Percentiles rank a stretch among this genome's conserved stretches.
phyloP scores from a whole-genome alignment of 495 filamentous ascomycete genomes.

The Amniculicola lignicola region DNA sequence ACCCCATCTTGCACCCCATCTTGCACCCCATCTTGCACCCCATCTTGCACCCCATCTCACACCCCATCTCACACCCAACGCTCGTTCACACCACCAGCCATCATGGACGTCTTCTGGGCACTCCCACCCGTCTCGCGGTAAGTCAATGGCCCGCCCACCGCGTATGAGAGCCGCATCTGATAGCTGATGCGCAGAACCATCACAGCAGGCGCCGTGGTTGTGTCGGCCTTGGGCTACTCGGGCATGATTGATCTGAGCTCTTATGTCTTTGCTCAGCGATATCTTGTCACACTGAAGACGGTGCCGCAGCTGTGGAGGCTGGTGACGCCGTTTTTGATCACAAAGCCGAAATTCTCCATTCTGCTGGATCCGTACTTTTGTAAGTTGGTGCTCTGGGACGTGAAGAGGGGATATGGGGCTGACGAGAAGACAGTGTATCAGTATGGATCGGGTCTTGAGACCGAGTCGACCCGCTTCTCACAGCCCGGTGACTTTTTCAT shows the following conservation, averaged over 20 bases:
- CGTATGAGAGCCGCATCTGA: constrained; percentile 38
- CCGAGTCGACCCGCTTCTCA: constrained; percentile 56
- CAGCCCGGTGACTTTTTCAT: constrained; percentile 66
- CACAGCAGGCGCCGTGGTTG: constrained; percentile 61
- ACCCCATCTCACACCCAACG: constrained; percentile 4
- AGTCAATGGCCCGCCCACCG: constrained; percentile 16
- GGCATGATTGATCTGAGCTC: constrained; percentile 52
- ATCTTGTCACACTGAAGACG: constrained; percentile 52
- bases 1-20: too few relatives aligned
- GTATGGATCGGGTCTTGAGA: constrained; percentile 63
- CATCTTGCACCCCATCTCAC: too few relatives aligned
- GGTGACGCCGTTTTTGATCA: constrained; percentile 69
- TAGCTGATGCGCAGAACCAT: constrained; percentile 60
- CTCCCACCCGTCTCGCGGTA: constrained; percentile 71
- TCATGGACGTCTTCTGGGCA: constrained; percentile 66
- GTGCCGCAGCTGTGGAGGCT: constrained; percentile 70
- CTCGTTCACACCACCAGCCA: constrained; percentile 5
- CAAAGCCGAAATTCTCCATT: constrained; percentile 58
- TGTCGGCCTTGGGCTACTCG: constrained; percentile 61
- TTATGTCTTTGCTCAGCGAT: constrained; percentile 56
- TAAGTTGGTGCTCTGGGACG: too few relatives aligned
- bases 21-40: too few relatives aligned
- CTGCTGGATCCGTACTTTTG: constrained; percentile 81
- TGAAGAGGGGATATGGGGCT: too few relatives aligned
- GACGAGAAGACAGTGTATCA: constrained; percentile 60